Evolutionary conservation across 2,329 filamentous ascomycete species (phyloP), one percentile per base, ranked within the genome.

Genomic region (Penicillium hordei): DNA sequence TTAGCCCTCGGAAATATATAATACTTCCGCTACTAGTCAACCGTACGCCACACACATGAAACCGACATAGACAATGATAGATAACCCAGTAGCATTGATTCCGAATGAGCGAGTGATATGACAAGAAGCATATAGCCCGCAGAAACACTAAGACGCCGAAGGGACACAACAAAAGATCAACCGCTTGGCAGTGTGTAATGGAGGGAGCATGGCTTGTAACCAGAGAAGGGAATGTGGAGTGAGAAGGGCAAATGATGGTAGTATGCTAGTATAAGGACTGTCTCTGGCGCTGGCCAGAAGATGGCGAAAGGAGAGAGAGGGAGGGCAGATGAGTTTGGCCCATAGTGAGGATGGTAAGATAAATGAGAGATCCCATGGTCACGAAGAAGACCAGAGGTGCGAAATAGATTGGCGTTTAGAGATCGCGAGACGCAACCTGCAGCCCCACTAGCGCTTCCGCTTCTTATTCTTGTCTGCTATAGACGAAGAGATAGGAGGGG

Each of bases 381-480:
- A 53, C 34, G 29, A 15, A 51, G 31, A 36, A 56, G 42, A 25
- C 31, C 43, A 38, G 19, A 54, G 36, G 31, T 57, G 46, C 43
- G 57, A 50, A 46, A 40, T 39, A 40, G 25, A 48, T 33, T 38
- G 23, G 39, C 53, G 27, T 23, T 44, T 25, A 60, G 53, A 49
- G 31, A 38, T 21, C 38, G 58, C 49, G 48, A 17, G 51, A n/a
- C 44, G 44, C 48, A 52, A 34, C 34, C 23, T 13, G 44, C 31
- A 33, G 40, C 25, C 39, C 21, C 49, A 62, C 65, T 72, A 87
- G 70, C 86, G 81, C 80, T 89, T 89, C 70, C 86, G 82, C 78
- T 89, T 89, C 81, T 88, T 89, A 71, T 79, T 85, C 78, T 87
- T 88, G 64, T 87, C 84, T 42, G 75, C 74, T 13, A 72, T 71